Evolutionary conservation across 768 basidiomycete genomes (phyloP).

Genomic region (Pleurotus tuoliensis): DNA sequence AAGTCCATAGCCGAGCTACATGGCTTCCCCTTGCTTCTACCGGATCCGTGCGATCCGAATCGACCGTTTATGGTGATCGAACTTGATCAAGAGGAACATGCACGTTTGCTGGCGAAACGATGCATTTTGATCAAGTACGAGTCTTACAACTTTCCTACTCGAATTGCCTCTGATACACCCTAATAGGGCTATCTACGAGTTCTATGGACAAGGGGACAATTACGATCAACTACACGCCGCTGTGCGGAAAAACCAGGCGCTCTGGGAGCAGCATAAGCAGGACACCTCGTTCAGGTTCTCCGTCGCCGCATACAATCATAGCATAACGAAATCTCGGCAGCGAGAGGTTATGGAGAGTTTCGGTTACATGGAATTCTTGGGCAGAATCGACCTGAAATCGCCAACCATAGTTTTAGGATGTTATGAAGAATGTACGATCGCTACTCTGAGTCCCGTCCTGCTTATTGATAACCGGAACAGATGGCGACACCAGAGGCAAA

Average conservation of each 20-base stretch:
- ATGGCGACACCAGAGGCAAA: constrained; percentile 43
- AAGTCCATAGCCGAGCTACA: constrained; percentile 71
- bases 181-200: constrained; percentile 69
- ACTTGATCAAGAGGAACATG: constrained; percentile 71
- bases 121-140: constrained; percentile 80
- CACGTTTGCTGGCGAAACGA: constrained; percentile 63
- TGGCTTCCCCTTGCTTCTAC: constrained; percentile 56
- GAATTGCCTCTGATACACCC: neutral
- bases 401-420: constrained; percentile 72
- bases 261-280: constrained; percentile 58
- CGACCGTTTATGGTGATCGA: constrained; percentile 74
- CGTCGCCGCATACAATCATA: constrained; percentile 71
- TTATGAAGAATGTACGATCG: constrained; percentile 77
- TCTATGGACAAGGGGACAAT: constrained; percentile 65
- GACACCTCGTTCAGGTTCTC: constrained; percentile 80
- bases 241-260: constrained; percentile 36
- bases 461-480: constrained; percentile 22
- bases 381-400: constrained; percentile 76
- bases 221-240: constrained; percentile 69
- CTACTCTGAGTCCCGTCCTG: constrained; percentile 7
- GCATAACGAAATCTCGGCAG: constrained; percentile 65
- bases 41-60: constrained; percentile 45
- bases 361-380: constrained; percentile 77
- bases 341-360: constrained; percentile 73
- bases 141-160: neutral